Evolutionary conservation across 2,329 filamentous ascomycete genomes (phyloP).

Genomic region (Corynespora cassiicola): DNA sequence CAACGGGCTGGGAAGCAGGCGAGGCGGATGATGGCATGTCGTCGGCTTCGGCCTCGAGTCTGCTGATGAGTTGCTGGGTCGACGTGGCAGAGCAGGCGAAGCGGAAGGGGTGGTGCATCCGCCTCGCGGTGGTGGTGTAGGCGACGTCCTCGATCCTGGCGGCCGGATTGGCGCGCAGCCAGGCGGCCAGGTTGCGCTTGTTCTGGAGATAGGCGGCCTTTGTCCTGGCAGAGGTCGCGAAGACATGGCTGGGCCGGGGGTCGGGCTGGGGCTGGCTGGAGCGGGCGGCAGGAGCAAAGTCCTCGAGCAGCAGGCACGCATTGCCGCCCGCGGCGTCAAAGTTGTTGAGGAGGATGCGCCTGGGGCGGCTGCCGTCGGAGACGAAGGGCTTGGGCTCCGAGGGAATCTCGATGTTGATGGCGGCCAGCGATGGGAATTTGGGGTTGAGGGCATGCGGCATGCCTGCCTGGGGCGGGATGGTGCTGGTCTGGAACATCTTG

Average conservation of each 20-base stretch:
- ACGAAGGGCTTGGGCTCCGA: constrained; percentile 41
- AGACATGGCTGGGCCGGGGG: constrained; percentile 15
- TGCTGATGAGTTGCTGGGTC: constrained; percentile 8
- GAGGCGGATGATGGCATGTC: constrained; percentile 59
- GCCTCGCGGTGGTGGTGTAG: constrained; percentile 26
- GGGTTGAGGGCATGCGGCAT: constrained; percentile 70
- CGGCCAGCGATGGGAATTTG: constrained; percentile 60
- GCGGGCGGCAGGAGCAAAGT: neutral
- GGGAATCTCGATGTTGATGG: constrained; percentile 65
- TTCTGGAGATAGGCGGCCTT: constrained; percentile 9
- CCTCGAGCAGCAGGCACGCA: constrained; percentile 16
- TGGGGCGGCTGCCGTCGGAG: constrained; percentile 30
- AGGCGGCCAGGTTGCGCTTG: constrained; percentile 8
- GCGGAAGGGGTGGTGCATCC: constrained; percentile 21
- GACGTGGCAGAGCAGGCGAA: constrained; percentile 3
- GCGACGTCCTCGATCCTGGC: constrained; percentile 12
- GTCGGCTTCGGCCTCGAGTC: neutral
- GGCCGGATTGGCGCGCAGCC: constrained; percentile 8
- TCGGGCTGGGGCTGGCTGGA: constrained; percentile 15
- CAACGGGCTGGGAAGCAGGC: constrained; percentile 43
- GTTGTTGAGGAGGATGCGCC: constrained; percentile 55
- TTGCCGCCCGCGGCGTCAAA: constrained; percentile 71
- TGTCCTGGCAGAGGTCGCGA: constrained; percentile 19
- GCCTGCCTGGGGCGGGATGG: constrained; percentile 66
- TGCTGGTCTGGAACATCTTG: constrained; percentile 35